phyloP scores from a whole-genome alignment of 352 stramenopile genomes.

The Phytophthora podocarpi region DNA sequence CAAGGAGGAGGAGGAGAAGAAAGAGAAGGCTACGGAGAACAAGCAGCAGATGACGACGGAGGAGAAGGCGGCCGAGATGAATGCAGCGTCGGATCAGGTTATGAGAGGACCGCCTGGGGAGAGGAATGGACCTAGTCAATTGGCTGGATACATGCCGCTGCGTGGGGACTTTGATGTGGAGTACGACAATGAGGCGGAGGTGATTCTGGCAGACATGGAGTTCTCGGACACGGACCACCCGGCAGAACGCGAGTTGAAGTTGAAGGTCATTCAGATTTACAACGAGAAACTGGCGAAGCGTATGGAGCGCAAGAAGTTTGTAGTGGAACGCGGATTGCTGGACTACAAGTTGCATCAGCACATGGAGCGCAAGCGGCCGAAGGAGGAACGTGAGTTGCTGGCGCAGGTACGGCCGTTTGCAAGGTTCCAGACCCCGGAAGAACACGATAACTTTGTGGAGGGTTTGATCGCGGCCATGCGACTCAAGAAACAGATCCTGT shows the following conservation, averaged over 20 bases:
- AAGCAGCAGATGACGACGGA: constrained; percentile 28
- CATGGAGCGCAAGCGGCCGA: constrained; percentile 88
- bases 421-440: constrained; percentile 92
- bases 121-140: constrained; percentile 29
- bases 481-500: constrained; percentile 95
- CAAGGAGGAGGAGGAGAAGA: constrained; percentile 23
- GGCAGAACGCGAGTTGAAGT: constrained; percentile 94
- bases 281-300: constrained; percentile 96
- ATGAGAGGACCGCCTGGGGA: constrained; percentile 25
- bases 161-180: constrained; percentile 98
- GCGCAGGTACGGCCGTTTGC: constrained; percentile 95
- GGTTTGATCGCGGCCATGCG: constrained; percentile 91
- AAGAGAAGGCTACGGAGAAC: neutral
- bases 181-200: constrained; percentile 97
- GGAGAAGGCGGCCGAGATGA: constrained; percentile 33
- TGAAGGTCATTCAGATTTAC: constrained; percentile 97
- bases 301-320: constrained; percentile 92
- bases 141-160: constrained; percentile 96
- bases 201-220: constrained; percentile 97
- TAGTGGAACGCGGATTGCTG: constrained; percentile 89
- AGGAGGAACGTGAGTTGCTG: constrained; percentile 95
- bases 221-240: constrained; percentile 90
- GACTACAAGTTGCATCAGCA: constrained; percentile 95
- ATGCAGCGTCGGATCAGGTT: constrained; percentile 16
- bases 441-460: constrained; percentile 94